Evolutionary conservation across 202 grass and related monocot genomes (phyloP).

Genomic region (Brachypodium distachyon): DNA sequence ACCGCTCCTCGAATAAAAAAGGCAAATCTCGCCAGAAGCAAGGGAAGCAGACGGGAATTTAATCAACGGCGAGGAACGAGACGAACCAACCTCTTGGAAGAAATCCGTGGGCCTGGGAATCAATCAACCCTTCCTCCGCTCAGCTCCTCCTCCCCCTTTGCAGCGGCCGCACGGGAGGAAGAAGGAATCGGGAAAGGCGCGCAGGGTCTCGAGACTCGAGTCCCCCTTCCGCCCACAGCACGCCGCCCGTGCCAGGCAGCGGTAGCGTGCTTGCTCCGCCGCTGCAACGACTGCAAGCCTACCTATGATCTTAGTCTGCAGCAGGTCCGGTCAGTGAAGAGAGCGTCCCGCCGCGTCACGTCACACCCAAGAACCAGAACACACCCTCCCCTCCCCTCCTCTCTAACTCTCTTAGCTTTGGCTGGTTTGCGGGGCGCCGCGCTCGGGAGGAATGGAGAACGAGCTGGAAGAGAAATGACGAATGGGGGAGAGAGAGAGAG

Average conservation of each 20-base stretch:
- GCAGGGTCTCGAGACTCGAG: neutral
- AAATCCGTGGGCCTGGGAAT: constrained; percentile 5
- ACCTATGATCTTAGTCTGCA: neutral
- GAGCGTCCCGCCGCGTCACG: neutral
- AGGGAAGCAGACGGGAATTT: neutral
- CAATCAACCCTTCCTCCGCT: neutral
- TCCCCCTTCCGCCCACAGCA: neutral
- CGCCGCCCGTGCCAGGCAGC: neutral
- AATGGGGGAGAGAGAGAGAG: neutral
- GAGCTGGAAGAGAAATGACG: neutral
- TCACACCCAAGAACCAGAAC: constrained; percentile 1
- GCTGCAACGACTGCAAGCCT: neutral
- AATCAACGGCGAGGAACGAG: neutral
- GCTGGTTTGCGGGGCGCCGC: neutral
- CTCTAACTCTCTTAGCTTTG: neutral
- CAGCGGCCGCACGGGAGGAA: neutral
- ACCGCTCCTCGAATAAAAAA: neutral
- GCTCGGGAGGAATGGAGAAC: neutral
- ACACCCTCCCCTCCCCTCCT: neutral
- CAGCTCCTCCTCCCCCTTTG: neutral
- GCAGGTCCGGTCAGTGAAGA: neutral
- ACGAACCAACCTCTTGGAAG: constrained; percentile 23
- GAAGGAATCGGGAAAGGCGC: neutral
- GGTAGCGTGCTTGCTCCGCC: neutral
- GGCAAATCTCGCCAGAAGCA: neutral